Evolutionary conservation across 1,139 yeast genomes (phyloP), one percentile per base, ranked within the genome.

Genomic region (Scheffersomyces cryptocercus): DNA sequence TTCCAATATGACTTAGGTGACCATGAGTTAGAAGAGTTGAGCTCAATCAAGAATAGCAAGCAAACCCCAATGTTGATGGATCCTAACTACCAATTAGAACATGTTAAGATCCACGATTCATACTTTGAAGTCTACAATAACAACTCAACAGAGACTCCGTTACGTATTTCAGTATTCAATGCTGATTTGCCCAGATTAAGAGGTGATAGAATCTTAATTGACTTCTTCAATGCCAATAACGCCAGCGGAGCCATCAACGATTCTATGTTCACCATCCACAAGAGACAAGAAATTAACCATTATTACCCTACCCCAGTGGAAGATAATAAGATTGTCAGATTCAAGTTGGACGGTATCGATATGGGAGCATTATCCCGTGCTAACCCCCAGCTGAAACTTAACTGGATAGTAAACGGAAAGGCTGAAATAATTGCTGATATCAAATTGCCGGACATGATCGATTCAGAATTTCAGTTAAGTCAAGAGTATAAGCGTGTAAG

Each of bases 231-330:
- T 58, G 88, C 90, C 12, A 75, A 75, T 46, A 81, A 84, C 42
- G 83, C 84, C 28, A 81, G 85, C 13, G 95, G 95, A 0, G 80
- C 90, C 1, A 72, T 85, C 11, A 85, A 85, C 55, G 85, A 85
- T 46, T 81, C 93, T 0, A 70, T 86, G 67, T 85, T 85, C 64
- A 84, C 89, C 2, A 75, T 86, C 16, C 93, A 85, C 54, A 84
- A 84, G 47, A 70, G 71, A 45, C 78, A 71, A 51, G 59, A 59
- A 28, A 59, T 46, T 43, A 61, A 58, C 55, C 60, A 54, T 33
- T 51, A 49, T 35, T 55, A 49, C 5, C 53, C 53, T 35, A 66
- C 64, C 39, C 55, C 66, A 24, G 65, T 65, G 29, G 65, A 65
- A 29, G 55, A 64, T 28, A 60, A 68, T 36, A 75, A 77, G 49